A percentile compares a stretch with the other conserved stretches of the same genome.
Conservation (phyloP, 2,329 filamentous ascomycete species). For the Zymoseptoria crescenta region DNA sequence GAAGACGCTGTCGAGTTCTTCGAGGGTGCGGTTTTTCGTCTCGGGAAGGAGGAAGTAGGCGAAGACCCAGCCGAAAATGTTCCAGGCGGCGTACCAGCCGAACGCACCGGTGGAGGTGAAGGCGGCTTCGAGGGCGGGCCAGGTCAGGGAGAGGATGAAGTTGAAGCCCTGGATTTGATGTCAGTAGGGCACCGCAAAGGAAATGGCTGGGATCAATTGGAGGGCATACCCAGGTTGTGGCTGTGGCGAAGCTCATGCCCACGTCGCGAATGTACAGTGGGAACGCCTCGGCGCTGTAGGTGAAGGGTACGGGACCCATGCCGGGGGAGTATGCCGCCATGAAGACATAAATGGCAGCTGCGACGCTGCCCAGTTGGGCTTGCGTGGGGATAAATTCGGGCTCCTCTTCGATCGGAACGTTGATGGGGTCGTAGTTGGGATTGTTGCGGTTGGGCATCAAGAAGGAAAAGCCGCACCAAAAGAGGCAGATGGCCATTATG, state of each 20-base stretch:
- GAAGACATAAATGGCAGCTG: slow-evolving; percentile 30
- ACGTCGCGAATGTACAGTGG: slow-evolving; percentile 36
- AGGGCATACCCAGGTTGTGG: slow-evolving; percentile 43
- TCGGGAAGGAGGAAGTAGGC: slow-evolving; percentile 30
- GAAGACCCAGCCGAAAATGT: slow-evolving; percentile 19
- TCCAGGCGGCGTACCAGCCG: slow-evolving; percentile 48
- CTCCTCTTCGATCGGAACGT: slow-evolving; percentile 3
- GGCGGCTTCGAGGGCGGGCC: slow-evolving; percentile 42
- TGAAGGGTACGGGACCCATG: slow-evolving; percentile 41
- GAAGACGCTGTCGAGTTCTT: slow-evolving; percentile 54
- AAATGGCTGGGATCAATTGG: neutral
- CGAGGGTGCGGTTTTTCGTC: slow-evolving; percentile 45
- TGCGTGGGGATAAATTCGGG: slow-evolving; percentile 5
- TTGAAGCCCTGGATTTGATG: slow-evolving; percentile 16
- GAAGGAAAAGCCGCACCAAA: slow-evolving; percentile 40
- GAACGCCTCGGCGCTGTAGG: slow-evolving; percentile 38
- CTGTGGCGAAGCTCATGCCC: slow-evolving; percentile 40
- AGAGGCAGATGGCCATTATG: slow-evolving; percentile 39
- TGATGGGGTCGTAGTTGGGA: slow-evolving; percentile 2
- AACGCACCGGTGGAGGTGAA: slow-evolving; percentile 48
- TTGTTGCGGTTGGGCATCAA: slow-evolving; percentile 24
- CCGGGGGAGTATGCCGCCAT: slow-evolving; percentile 30
- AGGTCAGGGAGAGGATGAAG: slow-evolving; percentile 30
- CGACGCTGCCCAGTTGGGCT: slow-evolving; percentile 31
- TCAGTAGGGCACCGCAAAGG: neutral